Evolutionary conservation across 2,329 filamentous ascomycete species (phyloP), one percentile per base, ranked within the genome.

Genomic region (Fonsecaea erecta): DNA sequence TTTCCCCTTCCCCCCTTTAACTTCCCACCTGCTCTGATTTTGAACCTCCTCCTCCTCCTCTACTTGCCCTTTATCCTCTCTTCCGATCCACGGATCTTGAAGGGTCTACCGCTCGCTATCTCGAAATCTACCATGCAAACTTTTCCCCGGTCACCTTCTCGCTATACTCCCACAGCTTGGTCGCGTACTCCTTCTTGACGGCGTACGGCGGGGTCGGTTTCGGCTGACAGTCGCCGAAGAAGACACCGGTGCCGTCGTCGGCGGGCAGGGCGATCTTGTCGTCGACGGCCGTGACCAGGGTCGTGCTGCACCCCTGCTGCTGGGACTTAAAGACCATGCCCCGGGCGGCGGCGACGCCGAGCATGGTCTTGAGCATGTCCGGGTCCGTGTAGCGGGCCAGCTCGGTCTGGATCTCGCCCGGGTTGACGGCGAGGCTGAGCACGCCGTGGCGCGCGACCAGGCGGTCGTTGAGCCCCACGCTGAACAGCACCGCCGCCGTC

Each of bases 401-500:
- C 46, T 60, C 57, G 43, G 57, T 60, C 28, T 26, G n/a, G 43
- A 60, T 60, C 30, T 60, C 57, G 28, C 57, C 57, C 46, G 57
- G 57, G 57, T 60, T 60, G 43, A 60, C 57, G 30, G 26, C 57
- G 43, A 60, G 9, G 18, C 57, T 52, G 21, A 60, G 28, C 9
- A 60, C 37, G 30, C 57, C 57, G 57, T 60, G 51, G 8, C 37
- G 37, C 14, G 37, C 57, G 46, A 26, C 52, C 43, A 60, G 18
- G 3, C 18, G 26, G 28, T 60, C 28, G 43, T 60, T 60, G 11
- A 60, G 57, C 12, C 43, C 57, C 5, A 60, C 57, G 57, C 57
- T 60, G 43, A 60, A 60, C n/a, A 60, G 57, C 43, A 60, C 57
- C 28, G 57, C 57, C 12, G 57, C 57, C 28, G 57, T 60, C 43